phyloP scores from a whole-genome alignment of 352 stramenopile species.

The Phytophthora tentaculata region DNA sequence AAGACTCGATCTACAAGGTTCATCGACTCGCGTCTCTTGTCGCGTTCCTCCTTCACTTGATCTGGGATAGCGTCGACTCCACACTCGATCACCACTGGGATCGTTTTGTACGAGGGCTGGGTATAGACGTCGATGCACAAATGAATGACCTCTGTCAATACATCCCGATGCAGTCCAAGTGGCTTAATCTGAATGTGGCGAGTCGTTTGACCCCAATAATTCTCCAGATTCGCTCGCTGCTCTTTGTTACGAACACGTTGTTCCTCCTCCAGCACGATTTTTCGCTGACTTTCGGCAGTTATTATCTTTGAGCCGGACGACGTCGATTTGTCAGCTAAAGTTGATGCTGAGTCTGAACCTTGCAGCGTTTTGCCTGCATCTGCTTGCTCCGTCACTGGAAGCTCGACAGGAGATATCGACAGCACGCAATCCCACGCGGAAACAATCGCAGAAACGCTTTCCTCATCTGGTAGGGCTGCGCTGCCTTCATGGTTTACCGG shows the following conservation, averaged over 20 bases:
- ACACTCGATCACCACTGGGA: slow-evolving; percentile 29
- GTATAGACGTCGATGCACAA: slow-evolving; percentile 43
- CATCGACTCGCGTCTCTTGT: slow-evolving; percentile 34
- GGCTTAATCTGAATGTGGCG: slow-evolving; percentile 40
- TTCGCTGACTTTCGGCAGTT: slow-evolving; percentile 22
- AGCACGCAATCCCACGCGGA: slow-evolving; percentile 37
- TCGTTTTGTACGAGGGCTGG: slow-evolving; percentile 17
- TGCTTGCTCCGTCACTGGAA: not conserved
- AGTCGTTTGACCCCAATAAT: slow-evolving; percentile 34
- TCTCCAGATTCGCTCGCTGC: slow-evolving; percentile 20
- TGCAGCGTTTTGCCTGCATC: slow-evolving; percentile 17
- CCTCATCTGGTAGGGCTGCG: slow-evolving; percentile 19
- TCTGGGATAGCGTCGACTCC: slow-evolving; percentile 24
- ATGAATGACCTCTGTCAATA: slow-evolving; percentile 45
- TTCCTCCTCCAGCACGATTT: slow-evolving; percentile 28
- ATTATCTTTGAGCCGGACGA: slow-evolving; percentile 19
- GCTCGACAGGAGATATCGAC: slow-evolving; percentile 22
- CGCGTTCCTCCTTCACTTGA: slow-evolving; percentile 21
- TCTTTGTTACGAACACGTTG: slow-evolving; percentile 30
- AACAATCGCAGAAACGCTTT: slow-evolving; percentile 10
- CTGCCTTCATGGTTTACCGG: slow-evolving; percentile 13
- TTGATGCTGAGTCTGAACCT: slow-evolving; percentile 19
- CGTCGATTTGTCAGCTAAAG: slow-evolving; percentile 13
- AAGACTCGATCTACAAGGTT: slow-evolving; percentile 29
- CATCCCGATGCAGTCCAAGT: slow-evolving; percentile 39